phyloP scores from a whole-genome alignment of 1,284 basidiomycete species.

The Leccinum pachyderme region DNA sequence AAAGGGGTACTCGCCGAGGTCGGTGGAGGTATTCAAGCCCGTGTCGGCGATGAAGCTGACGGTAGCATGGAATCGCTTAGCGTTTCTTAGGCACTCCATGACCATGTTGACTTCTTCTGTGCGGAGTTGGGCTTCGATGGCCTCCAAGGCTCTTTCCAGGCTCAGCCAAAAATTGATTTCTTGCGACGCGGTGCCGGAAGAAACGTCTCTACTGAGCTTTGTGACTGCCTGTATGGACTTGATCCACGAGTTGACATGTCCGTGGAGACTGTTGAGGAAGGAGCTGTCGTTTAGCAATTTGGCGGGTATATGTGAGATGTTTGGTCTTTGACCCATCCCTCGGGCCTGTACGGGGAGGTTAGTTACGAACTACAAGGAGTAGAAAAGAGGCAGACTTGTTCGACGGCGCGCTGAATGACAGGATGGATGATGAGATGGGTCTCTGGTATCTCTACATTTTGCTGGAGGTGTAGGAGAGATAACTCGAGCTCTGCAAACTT shows the following conservation, averaged over 20 bases:
- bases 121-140: constrained; percentile 87
- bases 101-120: constrained; percentile 94
- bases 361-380: constrained; percentile 9
- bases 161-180: constrained; percentile 99
- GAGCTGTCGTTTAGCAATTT: constrained; percentile 81
- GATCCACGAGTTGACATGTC: constrained; percentile 97
- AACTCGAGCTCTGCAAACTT: neutral
- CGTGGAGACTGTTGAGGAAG: constrained; percentile 93
- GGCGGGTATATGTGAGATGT: constrained; percentile 73
- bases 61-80: constrained; percentile 96
- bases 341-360: constrained; percentile 45
- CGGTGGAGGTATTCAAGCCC: constrained; percentile 89
- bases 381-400: constrained; percentile 40
- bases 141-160: constrained; percentile 90
- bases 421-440: neutral
- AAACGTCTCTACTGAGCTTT: constrained; percentile 90
- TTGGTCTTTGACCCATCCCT: constrained; percentile 57
- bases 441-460: neutral
- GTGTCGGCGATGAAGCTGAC: constrained; percentile 99
- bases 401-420: neutral
- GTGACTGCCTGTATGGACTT: constrained; percentile 98
- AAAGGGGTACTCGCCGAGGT: constrained; percentile 57
- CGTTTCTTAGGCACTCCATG: constrained; percentile 92
- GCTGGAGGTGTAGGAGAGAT: neutral
- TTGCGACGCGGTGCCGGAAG: constrained; percentile 93